A percentile compares a stretch with the other conserved stretches of the same genome.
These are phyloP conservation scores for Phycomyces blakesleeanus DNA, from an alignment of 192 early-diverging fungal genomes.

Conservation along the genomic window DNA sequence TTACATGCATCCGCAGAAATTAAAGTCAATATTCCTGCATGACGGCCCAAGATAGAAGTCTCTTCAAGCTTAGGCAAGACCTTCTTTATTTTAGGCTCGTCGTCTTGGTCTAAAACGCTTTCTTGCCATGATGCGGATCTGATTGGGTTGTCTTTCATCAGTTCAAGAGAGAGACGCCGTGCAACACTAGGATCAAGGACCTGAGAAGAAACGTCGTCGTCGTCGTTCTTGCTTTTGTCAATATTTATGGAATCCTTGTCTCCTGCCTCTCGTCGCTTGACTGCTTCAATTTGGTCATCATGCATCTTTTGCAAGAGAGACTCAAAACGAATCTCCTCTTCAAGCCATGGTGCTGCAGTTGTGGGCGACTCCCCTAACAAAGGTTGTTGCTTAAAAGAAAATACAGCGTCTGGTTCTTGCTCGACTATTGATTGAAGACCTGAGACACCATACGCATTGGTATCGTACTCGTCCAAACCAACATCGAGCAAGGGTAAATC, in stretches of 20 bases:
- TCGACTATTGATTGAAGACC: background rate
- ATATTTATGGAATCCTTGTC: background rate
- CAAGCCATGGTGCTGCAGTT: conserved; percentile 14
- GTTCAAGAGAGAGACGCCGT: conserved; percentile 28
- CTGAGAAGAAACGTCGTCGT: background rate
- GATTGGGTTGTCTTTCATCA: conserved; percentile 27
- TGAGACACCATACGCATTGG: conserved; percentile 4
- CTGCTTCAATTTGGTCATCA: background rate
- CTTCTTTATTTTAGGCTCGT: background rate
- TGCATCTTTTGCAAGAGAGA: conserved; percentile 10
- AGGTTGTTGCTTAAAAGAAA: conserved; percentile 12
- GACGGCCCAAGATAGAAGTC: background rate
- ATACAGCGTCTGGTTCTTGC: background rate
- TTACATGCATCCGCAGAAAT: background rate
- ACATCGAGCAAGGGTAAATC: conserved; percentile 50
- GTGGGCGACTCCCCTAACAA: conserved; percentile 24
- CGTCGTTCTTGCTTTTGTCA: conserved; percentile 2
- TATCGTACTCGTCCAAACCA: conserved; percentile 31
- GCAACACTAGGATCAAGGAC: conserved; percentile 24
- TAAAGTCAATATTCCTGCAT: conserved; percentile 7
- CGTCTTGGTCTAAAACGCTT: background rate
- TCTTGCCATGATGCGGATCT: background rate
- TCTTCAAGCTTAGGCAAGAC: too few relatives aligned
- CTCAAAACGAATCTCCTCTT: conserved; percentile 16
- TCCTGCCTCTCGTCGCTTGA: background rate